Conservation (phyloP, 176 grass and related monocot species). For the Avena eriantha region DNA sequence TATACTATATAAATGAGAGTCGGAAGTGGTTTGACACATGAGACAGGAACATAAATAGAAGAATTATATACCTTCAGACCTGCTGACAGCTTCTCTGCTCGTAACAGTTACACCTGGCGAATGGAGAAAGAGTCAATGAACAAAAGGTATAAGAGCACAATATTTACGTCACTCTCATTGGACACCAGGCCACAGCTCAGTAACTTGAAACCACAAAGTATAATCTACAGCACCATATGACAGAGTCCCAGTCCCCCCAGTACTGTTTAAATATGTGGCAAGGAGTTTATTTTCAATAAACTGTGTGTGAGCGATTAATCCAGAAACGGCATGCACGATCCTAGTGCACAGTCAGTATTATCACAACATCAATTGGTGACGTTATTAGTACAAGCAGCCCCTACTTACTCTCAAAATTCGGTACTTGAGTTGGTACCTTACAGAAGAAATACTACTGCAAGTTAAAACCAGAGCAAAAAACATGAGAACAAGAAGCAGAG, state of each 20-base stretch:
- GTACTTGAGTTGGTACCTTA: background rate
- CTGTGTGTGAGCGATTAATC: background rate
- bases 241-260: too few relatives aligned
- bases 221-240: background rate
- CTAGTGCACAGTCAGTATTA: too few relatives aligned
- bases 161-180: background rate
- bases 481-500: background rate
- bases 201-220: background rate
- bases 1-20: background rate
- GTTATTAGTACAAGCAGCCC: background rate
- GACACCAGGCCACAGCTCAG: background rate
- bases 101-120: constrained; percentile 70
- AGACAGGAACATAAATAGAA: background rate
- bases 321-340: background rate
- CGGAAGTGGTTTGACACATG: background rate
- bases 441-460: too few relatives aligned
- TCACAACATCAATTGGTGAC: background rate
- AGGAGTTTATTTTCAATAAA: background rate
- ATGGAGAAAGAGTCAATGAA: constrained; percentile 38
- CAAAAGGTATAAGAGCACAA: background rate
- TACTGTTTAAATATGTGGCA: background rate
- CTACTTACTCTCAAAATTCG: background rate
- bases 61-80: constrained; percentile 59
- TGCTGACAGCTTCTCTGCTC: constrained; percentile 66
- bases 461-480: constrained; percentile 14